Base-by-base conservation (phyloP, 805 yeast species). In the Yarrowia phangngaensis region DNA sequence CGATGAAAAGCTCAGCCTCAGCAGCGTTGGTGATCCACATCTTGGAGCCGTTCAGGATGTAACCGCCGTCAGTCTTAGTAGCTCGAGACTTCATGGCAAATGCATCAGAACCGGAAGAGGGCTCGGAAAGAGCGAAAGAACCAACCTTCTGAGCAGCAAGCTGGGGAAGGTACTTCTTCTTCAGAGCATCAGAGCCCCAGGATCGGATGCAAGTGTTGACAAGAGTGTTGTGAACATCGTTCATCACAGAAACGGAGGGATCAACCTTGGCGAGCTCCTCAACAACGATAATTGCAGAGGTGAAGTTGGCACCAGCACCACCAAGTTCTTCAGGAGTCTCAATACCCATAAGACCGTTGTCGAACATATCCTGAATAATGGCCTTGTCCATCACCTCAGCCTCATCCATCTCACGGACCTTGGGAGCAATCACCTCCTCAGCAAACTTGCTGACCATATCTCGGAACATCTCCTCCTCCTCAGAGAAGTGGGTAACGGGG, bases 1-100 rank as follows among this genome's bases (percentile, higher is more conserved):
- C 63, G 12, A 70, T 54, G 52, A 69, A 69, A 11, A 68, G 48
- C 23, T 64, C 73, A 16, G 73, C 73, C 56, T 69, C 73, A 15
- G 55, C 58, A 12, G 73, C 68, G 59, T 69, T 69, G 28, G 73
- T 67, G 58, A 69, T 69, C 73, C 73, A 69, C 73, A 69, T 69
- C 54, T 69, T 69, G 41, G 70, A 62, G 31, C 73, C 73, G 35
- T 62, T 60, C 24, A 69, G 49, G 13, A 67, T 66, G 53, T 65
- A 69, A 38, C 60, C 63, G 20, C 69, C 71, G 53, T 65, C 73
- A 52, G 64, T 63, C 35, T 63, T 57, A 20, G 54, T 61, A 36
- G 73, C 73, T 15, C 59, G 55, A 12, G 71, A 57, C 53, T 65
- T 64, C 46, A 69, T 58, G 14, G 73, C 73, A 53, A 69, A 69